Percentiles rank a stretch among this genome's conserved stretches.
Evolutionary conservation across 805 yeast genomes (phyloP).

Genomic region (Ogataea zsoltii): DNA sequence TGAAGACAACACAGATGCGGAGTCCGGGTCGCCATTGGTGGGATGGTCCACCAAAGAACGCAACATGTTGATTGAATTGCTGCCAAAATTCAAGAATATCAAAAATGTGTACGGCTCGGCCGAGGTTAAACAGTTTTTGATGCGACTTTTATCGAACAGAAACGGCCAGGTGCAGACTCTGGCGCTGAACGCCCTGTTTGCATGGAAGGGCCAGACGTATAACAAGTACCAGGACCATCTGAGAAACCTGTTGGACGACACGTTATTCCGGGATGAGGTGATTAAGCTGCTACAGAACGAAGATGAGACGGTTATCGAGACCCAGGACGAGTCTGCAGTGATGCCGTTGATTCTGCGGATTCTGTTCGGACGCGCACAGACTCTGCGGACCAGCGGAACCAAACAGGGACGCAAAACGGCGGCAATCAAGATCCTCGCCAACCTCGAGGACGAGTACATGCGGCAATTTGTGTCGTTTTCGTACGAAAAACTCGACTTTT

Average conservation of each 20-base stretch:
- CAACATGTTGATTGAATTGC: constrained; percentile 57
- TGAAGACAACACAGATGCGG: constrained; percentile 33
- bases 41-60: constrained; percentile 46
- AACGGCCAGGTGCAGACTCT: constrained; percentile 63
- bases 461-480: constrained; percentile 63
- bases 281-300: constrained; percentile 57
- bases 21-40: constrained; percentile 23
- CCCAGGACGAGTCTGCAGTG: constrained; percentile 55
- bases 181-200: constrained; percentile 69
- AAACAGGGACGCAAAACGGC: constrained; percentile 74
- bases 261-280: constrained; percentile 82
- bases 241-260: constrained; percentile 75
- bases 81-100: constrained; percentile 65
- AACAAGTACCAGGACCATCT: constrained; percentile 73
- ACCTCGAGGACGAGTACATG: constrained; percentile 52
- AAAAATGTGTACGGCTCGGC: constrained; percentile 52
- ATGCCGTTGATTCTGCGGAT: constrained; percentile 78
- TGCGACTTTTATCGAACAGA: constrained; percentile 61
- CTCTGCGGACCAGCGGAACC: constrained; percentile 63
- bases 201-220: constrained; percentile 58
- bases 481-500: constrained; percentile 50
- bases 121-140: constrained; percentile 52
- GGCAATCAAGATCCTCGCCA: constrained; percentile 63
- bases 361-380: constrained; percentile 83
- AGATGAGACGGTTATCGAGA: constrained; percentile 55